phyloP scores from a whole-genome alignment of 129 eudicot genomes.

The Centella asiatica region DNA sequence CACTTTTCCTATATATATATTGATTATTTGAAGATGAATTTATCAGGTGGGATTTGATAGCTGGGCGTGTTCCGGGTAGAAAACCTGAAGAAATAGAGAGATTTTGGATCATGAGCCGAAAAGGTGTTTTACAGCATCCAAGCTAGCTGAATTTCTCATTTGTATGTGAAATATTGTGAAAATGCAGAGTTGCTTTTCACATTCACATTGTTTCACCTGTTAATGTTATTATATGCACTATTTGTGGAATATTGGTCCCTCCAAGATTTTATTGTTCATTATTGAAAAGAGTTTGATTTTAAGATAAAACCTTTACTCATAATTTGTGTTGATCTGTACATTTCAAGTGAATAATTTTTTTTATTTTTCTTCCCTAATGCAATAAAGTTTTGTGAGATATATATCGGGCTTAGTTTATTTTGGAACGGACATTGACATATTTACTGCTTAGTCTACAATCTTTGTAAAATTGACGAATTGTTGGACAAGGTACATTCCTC shows the following conservation, averaged over 20 bases:
- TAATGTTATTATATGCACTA: not conserved
- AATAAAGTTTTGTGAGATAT: too few species aligned
- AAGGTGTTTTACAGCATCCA: not conserved
- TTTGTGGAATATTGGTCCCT: not conserved
- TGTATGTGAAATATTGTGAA: not conserved
- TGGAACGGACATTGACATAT: too few species aligned
- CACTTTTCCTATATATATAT: too few species aligned
- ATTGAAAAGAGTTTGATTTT: not conserved
- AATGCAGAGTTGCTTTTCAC: not conserved
- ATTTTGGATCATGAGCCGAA: conserved; percentile 61
- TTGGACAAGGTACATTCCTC: too few species aligned
- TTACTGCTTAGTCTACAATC: too few species aligned
- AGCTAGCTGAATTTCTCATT: not conserved
- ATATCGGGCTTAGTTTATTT: too few species aligned
- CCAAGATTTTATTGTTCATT: not conserved
- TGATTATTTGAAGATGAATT: not conserved
- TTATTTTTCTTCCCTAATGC: too few species aligned
- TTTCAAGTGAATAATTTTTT: too few species aligned
- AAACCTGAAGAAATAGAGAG: conserved; percentile 73
- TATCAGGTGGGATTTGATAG: conserved; percentile 66
- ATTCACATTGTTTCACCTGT: not conserved
- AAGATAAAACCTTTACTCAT: too few species aligned
- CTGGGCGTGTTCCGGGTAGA: conserved; percentile 68
- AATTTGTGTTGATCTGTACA: too few species aligned
- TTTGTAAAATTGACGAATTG: too few species aligned